Base-by-base conservation (phyloP, 371 early-diverging fungal species). In the Smittium culicis region DNA sequence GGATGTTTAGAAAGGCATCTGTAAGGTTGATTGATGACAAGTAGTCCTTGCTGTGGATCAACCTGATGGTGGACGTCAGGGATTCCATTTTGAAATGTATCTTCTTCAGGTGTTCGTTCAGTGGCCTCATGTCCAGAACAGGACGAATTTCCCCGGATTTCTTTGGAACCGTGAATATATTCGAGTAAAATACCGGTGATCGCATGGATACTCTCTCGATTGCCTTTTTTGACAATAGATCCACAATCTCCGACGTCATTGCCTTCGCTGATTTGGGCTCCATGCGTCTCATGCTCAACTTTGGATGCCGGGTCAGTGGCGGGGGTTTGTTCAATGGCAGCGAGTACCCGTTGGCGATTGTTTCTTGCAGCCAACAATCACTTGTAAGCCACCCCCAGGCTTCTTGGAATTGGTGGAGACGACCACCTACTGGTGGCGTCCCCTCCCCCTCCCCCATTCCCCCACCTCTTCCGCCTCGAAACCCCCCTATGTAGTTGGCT, bases 381-480 rank as follows among this genome's bases (percentile, higher is more conserved):
- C 17, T 54, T 54, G 17, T 54, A 17, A 54, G 17, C 11, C 54
- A n/a, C 54, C 17, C n/a, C 54, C 54, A 54, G n/a, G 54, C 54
- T n/a, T 54, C 54, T n/a, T 54, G 54, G 54, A 54, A 54, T n/a
- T 17, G 17, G 17, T n/a, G 17, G 17, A 54, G 54, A 17, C 54
- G 17, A 17, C 54, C 54, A 17, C 54, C 54, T 54, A 54, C 54
- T 60, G 60, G 14, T 25, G 5, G 14, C 60, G 27, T 32, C 14
- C 14, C 32, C 25, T 25, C 27, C 60, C 14, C 25, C 60, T 60
- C 27, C 60, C 14, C 60, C 25, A n/a, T 8, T 32, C 60, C 60
- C 54, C 54, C n/a, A 17, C 54, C 54, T 54, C 54, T 54, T 54
- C 54, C 54, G 54, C 54, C 54, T 54, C 54, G 54, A 54, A 54